Evolutionary conservation across 2,329 filamentous ascomycete species (phyloP), one percentile per base, ranked within the genome.

Genomic region (Colletotrichum cuscutae): DNA sequence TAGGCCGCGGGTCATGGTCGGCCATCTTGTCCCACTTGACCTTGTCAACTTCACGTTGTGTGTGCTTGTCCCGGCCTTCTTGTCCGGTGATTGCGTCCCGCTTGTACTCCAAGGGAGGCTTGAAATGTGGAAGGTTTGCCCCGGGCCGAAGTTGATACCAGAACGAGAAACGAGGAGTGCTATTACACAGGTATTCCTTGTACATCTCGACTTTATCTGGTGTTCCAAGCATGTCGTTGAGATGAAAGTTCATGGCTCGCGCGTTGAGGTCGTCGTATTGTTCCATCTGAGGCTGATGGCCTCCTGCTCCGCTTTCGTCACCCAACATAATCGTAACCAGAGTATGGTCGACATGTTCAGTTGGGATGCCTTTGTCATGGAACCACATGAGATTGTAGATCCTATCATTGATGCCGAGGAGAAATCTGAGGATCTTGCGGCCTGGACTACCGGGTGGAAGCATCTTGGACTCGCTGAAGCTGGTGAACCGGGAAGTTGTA

Each of bases 81-180:
- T 69, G 59, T 0, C 59, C 67, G 12, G 59, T 70, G 5, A 46
- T 35, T 13, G 61, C 59, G 54, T 78, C 64, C 1, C 32, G 52
- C 9, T 75, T 66, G 62, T 79, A 79, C 22, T 78, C 64, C 26
- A 80, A 75, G 6, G 71, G 68, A 22, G 77, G 77, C 12, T 75
- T 71, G 73, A 78, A 80, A 46, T 78, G 72, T 6, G 77, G 79
- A n/a, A 79, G 73, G 32, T 68, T 69, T 5, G 72, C 68, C 22
- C 77, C 76, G 13, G 75, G 72, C 5, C 60, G 32, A 11, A 77
- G 58, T 9, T 74, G 59, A 4, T 49, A 53, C 76, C 75, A 77
- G 49, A 65, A 75, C 12, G 73, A 71, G 54, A 77, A 76, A 11
- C 75, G 76, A 3, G 77, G 74, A 8, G 75, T 77, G 35, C 75